Evolutionary conservation across 345 rosid species (phyloP), one percentile per base, ranked within the genome.

Genomic region (Carallia pectinifolia): DNA sequence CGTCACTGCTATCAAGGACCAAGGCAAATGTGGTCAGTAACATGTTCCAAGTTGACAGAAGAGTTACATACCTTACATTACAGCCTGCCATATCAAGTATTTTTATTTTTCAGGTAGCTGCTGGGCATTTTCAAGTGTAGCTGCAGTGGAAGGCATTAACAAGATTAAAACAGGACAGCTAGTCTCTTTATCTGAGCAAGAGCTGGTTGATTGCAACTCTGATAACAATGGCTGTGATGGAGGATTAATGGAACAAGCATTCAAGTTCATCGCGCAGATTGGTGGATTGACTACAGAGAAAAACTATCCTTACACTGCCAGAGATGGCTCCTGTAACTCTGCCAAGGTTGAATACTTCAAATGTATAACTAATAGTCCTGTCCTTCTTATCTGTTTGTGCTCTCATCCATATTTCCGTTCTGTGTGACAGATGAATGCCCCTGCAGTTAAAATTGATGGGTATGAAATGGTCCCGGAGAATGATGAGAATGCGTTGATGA

Each of bases 391-490:
- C 1, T 1, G 50, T 44, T 23, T 55, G 7, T 1, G 31, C 30
- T 6, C 31, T 7, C 30, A 10, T 23, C 5, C 13, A 4, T 58
- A 34, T 19, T 10, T 2, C 23, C 29, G 5, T 61, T 60, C n/a
- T 15, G 50, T 60, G 36, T 33, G 19, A 55, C 55, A 80, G 75
- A 72, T 80, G 66, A 82, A 81, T 31, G 73, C 82, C 9, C 82
- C 73, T 4, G 37, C 40, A 33, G 88, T 85, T 15, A 75, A 61
- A 5, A 84, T 88, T 4, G 86, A 83, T 69, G 88, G 86, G 7
- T 79, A 84, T 62, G 87, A 87, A 68, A 72, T 81, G 75, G 86
- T 87, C 4, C 86, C 90, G 0, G 79, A 75, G 68, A 84, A 67
- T n/a, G 73, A 89, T 54, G 88, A 88, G 68, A 58, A 77, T 31